Evolutionary conservation across 2,329 filamentous ascomycete genomes (phyloP).

Genomic region (Penicillium sumatraense): DNA sequence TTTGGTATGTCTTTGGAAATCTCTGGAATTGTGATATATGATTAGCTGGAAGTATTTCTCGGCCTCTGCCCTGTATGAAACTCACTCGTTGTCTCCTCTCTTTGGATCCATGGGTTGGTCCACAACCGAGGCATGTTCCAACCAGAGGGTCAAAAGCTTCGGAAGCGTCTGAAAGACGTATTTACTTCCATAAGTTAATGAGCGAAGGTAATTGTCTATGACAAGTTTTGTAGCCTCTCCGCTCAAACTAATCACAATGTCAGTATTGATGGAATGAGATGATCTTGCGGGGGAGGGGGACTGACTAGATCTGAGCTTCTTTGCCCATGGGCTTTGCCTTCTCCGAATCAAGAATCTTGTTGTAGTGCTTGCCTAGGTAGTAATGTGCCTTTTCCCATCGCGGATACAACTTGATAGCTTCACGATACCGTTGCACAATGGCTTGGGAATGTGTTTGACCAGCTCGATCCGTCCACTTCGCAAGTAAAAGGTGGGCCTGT

Average conservation of each 20-base stretch:
- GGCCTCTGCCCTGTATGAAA: too few species aligned
- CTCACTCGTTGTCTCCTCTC: constrained; percentile 52
- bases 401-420: constrained; percentile 60
- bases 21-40: constrained; percentile 30
- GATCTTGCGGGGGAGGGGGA: too few species aligned
- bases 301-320: constrained; percentile 71
- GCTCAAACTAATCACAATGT: constrained; percentile 57
- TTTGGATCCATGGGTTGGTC: constrained; percentile 62
- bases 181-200: constrained; percentile 86
- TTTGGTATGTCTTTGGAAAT: constrained; percentile 53
- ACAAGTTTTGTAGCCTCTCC: constrained; percentile 88
- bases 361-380: constrained; percentile 95
- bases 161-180: constrained; percentile 95
- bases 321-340: constrained; percentile 75
- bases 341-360: constrained; percentile 91
- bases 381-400: constrained; percentile 97
- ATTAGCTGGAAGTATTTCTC: constrained; percentile 3
- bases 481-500: constrained; percentile 81
- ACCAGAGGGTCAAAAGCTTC: constrained; percentile 88
- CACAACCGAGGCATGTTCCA: constrained; percentile 82
- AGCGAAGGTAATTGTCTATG: constrained; percentile 90
- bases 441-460: constrained; percentile 86
- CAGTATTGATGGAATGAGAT: too few species aligned
- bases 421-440: constrained; percentile 79
- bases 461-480: constrained; percentile 96